Percentiles rank a stretch among this genome's conserved stretches.
Evolutionary conservation across 2,329 filamentous ascomycete species (phyloP).

Genomic region (Pleomassaria siparia): DNA sequence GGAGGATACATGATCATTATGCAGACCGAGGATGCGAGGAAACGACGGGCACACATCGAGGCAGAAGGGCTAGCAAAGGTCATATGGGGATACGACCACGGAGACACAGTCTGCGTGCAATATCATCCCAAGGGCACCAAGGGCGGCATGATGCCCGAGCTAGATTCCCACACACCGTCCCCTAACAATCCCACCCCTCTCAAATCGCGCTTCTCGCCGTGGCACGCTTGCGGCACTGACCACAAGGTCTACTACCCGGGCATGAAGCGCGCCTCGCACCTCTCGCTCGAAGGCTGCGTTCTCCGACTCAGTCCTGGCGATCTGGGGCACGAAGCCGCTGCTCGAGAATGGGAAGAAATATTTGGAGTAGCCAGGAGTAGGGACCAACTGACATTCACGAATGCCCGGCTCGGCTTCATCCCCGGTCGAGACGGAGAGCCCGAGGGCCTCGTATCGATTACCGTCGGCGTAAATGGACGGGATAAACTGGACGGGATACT

Average conservation of each 20-base stretch:
- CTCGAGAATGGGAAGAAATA: conserved; percentile 44
- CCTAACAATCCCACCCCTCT: conserved; percentile 43
- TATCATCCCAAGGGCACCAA: conserved; percentile 50
- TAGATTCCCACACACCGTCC: conserved; percentile 43
- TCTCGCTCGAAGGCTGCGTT: conserved; percentile 40
- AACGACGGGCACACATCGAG: conserved; percentile 43
- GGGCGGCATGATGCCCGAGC: conserved; percentile 49
- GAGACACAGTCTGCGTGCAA: conserved; percentile 42
- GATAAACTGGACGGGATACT: conserved; percentile 35
- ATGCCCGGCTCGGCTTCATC: conserved; percentile 41
- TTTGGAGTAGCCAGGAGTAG: conserved; percentile 47
- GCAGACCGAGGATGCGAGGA: conserved; percentile 46
- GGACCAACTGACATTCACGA: conserved; percentile 42
- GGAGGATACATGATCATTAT: conserved; percentile 55
- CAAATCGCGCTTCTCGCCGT: conserved; percentile 44
- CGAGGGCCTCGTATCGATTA: conserved; percentile 44
- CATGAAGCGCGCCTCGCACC: conserved; percentile 42
- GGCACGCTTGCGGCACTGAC: conserved; percentile 48
- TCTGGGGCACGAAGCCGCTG: conserved; percentile 38
- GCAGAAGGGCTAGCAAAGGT: conserved; percentile 38
- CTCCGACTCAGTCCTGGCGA: conserved; percentile 44
- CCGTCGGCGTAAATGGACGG: conserved; percentile 42
- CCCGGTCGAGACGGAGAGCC: conserved; percentile 31
- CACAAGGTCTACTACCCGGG: conserved; percentile 36
- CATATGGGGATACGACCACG: conserved; percentile 40